Percentiles rank a stretch among this genome's conserved stretches.
These are phyloP conservation scores for Talaromyces stipitatus DNA, from an alignment of 495 filamentous ascomycete species.

Conservation along the genomic window DNA sequence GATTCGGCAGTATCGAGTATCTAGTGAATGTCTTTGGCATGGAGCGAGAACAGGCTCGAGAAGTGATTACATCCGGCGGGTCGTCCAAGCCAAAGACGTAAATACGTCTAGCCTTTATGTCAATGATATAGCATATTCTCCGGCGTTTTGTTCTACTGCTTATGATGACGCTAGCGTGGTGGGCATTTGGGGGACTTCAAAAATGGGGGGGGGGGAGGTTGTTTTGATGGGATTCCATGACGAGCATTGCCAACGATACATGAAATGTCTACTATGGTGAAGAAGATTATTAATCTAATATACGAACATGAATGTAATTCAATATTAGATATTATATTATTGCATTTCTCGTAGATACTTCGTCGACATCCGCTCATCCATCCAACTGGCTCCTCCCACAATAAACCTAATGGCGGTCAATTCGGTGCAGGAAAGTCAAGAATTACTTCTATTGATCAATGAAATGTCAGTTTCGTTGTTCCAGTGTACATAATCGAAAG, in stretches of 20 bases:
- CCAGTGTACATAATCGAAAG: too few relatives aligned
- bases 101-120: not conserved
- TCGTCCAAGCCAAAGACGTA: not conserved
- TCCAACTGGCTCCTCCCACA: too few relatives aligned
- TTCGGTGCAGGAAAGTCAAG: not conserved
- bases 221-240: too few relatives aligned
- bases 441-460: not conserved
- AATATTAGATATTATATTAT: too few relatives aligned
- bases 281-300: too few relatives aligned
- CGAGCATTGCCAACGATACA: too few relatives aligned
- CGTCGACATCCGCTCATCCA: too few relatives aligned
- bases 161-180: not conserved
- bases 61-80: conserved; percentile 3
- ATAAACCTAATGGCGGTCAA: not conserved
- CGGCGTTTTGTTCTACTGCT: not conserved
- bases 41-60: conserved; percentile 36
- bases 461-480: not conserved
- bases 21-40: conserved; percentile 45
- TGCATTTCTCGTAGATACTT: too few relatives aligned
- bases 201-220: not conserved
- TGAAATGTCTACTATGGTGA: too few relatives aligned
- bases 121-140: not conserved
- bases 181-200: too few relatives aligned
- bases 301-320: too few relatives aligned
- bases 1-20: conserved; percentile 39